These are phyloP conservation scores for sorghum (Sorghum bicolor) DNA, from an alignment of 176 grass and related monocot species.

Conservation along the genomic window Sorghum_bicolor_NCBIv3 NC_012872.2:1975001-1975500, in stretches of 20 bases:
- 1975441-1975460: not conserved
- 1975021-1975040: conserved; percentile 20
- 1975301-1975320: not conserved
- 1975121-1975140: not conserved
- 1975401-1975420: not conserved
- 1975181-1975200: not conserved
- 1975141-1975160: not conserved
- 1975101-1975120: not conserved
- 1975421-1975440: not conserved
- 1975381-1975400: not conserved
- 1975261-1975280: not conserved
- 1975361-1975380: not conserved
- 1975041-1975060: not conserved
- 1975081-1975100: not conserved
- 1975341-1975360: not conserved
- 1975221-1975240: too few species aligned
- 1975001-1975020: conserved; percentile 31
- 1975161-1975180: conserved; percentile 11
- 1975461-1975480: not conserved
- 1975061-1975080: not conserved
- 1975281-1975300: not conserved
- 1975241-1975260: not conserved
- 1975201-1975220: not conserved
- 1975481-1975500: conserved; percentile 8
- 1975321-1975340: not conserved